Evolutionary conservation across 2,329 filamentous ascomycete genomes (phyloP).

Genomic region (Ophiostoma pallidulum): DNA sequence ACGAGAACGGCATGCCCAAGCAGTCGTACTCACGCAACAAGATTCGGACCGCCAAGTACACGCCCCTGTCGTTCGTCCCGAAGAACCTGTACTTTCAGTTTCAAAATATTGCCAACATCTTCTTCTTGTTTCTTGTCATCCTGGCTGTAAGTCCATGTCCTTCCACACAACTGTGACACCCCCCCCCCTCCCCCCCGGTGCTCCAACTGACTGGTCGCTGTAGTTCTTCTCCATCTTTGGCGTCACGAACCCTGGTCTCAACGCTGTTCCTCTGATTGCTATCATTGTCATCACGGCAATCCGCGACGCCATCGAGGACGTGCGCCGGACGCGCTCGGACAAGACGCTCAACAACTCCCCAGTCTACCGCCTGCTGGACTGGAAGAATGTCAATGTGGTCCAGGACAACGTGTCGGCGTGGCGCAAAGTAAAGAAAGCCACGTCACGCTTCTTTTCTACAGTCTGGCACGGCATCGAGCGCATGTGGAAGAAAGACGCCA

Average conservation of each 20-base stretch:
- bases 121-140: conserved; percentile 95
- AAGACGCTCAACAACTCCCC: conserved; percentile 94
- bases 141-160: conserved; percentile 61
- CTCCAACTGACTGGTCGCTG: not conserved
- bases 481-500: conserved; percentile 41
- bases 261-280: conserved; percentile 83
- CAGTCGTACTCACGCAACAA: conserved; percentile 79
- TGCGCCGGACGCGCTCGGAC: conserved; percentile 80
- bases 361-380: conserved; percentile 79
- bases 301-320: conserved; percentile 95
- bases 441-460: conserved; percentile 49
- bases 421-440: conserved; percentile 87
- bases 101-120: conserved; percentile 96
- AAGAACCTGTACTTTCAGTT: conserved; percentile 98
- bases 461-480: conserved; percentile 40
- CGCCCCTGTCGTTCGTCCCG: conserved; percentile 84
- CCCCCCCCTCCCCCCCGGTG: not conserved
- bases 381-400: conserved; percentile 86
- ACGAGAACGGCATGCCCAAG: conserved; percentile 69
- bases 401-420: conserved; percentile 79
- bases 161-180: not conserved
- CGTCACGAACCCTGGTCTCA: conserved; percentile 78
- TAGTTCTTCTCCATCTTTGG: conserved; percentile 97
- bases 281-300: conserved; percentile 82
- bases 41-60: conserved; percentile 96